Conservation (phyloP, 441 rosid genomes). For the Erodium trifolium region DNA sequence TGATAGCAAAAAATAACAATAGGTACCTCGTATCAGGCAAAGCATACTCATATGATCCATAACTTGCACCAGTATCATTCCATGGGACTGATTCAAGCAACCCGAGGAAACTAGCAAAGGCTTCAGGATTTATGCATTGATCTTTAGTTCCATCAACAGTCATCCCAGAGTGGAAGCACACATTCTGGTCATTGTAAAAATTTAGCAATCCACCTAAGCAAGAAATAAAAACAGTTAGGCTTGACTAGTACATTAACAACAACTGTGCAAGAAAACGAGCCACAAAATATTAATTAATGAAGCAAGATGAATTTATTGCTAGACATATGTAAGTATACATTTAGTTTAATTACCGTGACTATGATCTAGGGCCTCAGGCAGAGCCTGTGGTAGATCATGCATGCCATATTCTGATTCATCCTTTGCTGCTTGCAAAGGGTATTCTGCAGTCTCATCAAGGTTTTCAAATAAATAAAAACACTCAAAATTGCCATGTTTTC, state of each 20-base stretch:
- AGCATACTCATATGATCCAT: constrained; percentile 47
- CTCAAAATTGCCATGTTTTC: constrained; percentile 48
- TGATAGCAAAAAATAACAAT: constrained; percentile 13
- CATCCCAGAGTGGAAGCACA: constrained; percentile 52
- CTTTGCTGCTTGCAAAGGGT: constrained; percentile 29
- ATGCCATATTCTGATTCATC: constrained; percentile 24
- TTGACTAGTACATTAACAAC: not conserved
- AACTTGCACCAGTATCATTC: constrained; percentile 51
- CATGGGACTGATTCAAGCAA: constrained; percentile 84
- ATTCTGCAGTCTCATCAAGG: constrained; percentile 35
- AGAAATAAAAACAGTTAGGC: constrained; percentile 8
- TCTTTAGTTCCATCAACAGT: constrained; percentile 45
- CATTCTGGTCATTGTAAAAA: constrained; percentile 38
- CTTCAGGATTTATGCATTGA: constrained; percentile 66
- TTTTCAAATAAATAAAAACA: constrained; percentile 76
- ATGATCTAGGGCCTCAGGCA: constrained; percentile 54
- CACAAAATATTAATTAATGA: not conserved
- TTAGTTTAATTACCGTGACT: constrained; percentile 44
- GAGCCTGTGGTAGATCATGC: constrained; percentile 51
- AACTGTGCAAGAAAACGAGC: not conserved
- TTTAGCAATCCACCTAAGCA: constrained; percentile 42
- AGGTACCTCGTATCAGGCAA: constrained; percentile 61
- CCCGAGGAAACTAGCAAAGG: constrained; percentile 70
- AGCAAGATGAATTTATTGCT: constrained; percentile 9
- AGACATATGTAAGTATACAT: not conserved